Evolutionary conservation across 73 alveolate species (phyloP).

Genomic region (Paramecium tetraurelia): DNA sequence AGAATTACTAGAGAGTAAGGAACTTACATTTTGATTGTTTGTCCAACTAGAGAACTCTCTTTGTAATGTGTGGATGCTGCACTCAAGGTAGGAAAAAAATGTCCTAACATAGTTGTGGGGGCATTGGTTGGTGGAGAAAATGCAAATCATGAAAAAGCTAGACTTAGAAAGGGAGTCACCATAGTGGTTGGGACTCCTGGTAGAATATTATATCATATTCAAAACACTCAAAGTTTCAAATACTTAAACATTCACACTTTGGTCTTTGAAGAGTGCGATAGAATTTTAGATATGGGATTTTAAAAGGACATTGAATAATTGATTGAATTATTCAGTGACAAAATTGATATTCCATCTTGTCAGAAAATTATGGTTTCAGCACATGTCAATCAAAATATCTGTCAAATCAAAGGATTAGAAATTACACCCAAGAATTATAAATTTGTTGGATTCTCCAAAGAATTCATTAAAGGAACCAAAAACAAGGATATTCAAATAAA

Average conservation of each 20-base stretch:
- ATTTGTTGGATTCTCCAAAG: constrained; percentile 27
- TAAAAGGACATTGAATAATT: constrained; percentile 79
- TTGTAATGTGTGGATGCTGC: constrained; percentile 74
- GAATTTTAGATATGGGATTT: constrained; percentile 95
- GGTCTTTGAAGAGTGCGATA: constrained; percentile 96
- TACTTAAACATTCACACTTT: constrained; percentile 73
- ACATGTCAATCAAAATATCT: constrained; percentile 46
- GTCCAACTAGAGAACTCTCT: constrained; percentile 81
- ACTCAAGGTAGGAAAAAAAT: constrained; percentile 77
- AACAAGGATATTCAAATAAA: not conserved
- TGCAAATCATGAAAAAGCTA: constrained; percentile 89
- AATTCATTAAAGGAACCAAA: not conserved
- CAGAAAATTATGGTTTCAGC: constrained; percentile 59
- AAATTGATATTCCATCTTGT: not conserved
- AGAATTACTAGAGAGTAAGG: constrained; percentile 85
- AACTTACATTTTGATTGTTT: constrained; percentile 66
- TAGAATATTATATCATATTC: constrained; percentile 89
- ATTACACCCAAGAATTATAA: constrained; percentile 1
- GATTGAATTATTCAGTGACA: not conserved
- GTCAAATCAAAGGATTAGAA: constrained; percentile 1
- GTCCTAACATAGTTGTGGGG: constrained; percentile 45
- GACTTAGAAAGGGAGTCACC: constrained; percentile 94
- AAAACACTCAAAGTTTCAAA: constrained; percentile 76
- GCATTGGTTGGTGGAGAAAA: constrained; percentile 31
- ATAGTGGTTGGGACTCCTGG: constrained; percentile 96